Base-by-base conservation (phyloP, 2,329 filamentous ascomycete species). In the Erysiphe neolycopersici region DNA sequence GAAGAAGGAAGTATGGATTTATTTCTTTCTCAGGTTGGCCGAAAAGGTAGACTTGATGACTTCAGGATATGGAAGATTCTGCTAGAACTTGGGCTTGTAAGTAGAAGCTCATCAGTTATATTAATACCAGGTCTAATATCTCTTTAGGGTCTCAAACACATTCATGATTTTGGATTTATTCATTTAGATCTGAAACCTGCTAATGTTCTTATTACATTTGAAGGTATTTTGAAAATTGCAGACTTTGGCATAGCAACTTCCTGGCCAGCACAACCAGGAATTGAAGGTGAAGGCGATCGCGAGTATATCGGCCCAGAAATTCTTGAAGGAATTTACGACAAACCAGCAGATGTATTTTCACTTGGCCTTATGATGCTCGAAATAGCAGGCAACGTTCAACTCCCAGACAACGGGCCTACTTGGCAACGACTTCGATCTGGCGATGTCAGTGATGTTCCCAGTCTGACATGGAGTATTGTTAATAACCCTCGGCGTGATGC, bases 61-160 rank as follows among this genome's bases (percentile, higher is more conserved):
- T 98, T 98, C 62, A 73, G 89, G 48, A 94, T 95, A 59, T 98
- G 89, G 83, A 98, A 98, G 64, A 87, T 95, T 46, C 64, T 95
- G 52, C 70, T 93, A 37, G 89, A 98, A 59, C 61, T 93, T 46
- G 71, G 76, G 53, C 64, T 79, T 65, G 83, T 89, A 71, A 62
- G 78, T 65, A 39, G 2, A 33, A 9, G 8, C 8, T 40, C 35
- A 44, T 29, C 14, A 29, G 38, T 8, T 11, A 5, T 39, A 41
- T 43, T 33, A 31, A 26, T 42, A 33, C 44, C 12, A 42, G 44
- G 4, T 41, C 48, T 56, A 47, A 56, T 44, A 54, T 57, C 51
- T 36, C 44, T 45, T 13, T 49, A 92, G 80, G 89, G 89, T 33
- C 60, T 98, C 48, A 78, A 83, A 59, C 79, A 87, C 48, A 89